These are phyloP conservation scores for Suillus subaureus DNA, from an alignment of 768 basidiomycete genomes.

Conservation along the genomic window DNA sequence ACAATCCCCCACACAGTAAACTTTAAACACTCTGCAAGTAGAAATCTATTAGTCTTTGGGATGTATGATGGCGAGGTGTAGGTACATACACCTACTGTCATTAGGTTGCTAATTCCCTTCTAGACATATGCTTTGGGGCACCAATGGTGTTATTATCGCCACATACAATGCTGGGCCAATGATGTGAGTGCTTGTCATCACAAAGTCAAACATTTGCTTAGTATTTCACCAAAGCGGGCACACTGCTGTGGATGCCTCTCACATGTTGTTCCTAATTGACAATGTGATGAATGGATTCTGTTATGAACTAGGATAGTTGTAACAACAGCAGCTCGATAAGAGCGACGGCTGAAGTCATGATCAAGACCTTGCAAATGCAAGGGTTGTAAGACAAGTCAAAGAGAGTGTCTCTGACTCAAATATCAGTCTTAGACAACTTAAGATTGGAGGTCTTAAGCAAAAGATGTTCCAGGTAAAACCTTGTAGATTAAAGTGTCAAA, in stretches of 20 bases:
- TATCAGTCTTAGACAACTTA: too few species aligned
- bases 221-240: background rate
- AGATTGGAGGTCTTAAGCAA: too few species aligned
- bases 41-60: constrained; percentile 7
- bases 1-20: background rate
- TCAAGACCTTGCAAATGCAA: too few species aligned
- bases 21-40: background rate
- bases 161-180: background rate
- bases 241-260: background rate
- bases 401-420: too few species aligned
- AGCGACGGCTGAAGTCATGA: too few species aligned
- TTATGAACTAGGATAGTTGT: too few species aligned
- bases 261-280: background rate
- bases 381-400: too few species aligned
- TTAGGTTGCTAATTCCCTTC: background rate
- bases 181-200: background rate
- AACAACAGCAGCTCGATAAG: too few species aligned
- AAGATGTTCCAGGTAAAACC: too few species aligned
- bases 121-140: background rate
- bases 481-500: too few species aligned
- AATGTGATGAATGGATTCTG: background rate
- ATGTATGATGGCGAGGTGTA: constrained; percentile 11
- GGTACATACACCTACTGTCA: background rate
- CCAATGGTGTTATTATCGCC: background rate
- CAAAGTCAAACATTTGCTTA: background rate